Evolutionary conservation across 192 early-diverging fungal genomes (phyloP).

Genomic region (Dissophora globulifera): DNA sequence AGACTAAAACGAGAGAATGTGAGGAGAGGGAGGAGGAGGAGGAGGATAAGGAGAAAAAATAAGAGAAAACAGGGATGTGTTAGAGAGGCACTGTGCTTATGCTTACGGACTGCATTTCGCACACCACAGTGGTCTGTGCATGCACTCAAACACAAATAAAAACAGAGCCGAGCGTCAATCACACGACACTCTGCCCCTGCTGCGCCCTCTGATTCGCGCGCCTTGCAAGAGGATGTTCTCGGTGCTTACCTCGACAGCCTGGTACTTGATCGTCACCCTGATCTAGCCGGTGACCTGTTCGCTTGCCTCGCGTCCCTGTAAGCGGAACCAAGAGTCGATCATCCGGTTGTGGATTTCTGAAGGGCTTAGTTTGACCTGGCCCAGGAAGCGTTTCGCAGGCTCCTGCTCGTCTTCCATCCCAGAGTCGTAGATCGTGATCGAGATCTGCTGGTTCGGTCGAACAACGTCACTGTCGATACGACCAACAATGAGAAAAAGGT

Average conservation of each 20-base stretch:
- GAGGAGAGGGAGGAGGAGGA: neutral
- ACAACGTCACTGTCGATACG: constrained; percentile 63
- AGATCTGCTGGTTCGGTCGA: constrained; percentile 44
- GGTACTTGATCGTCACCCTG: constrained; percentile 57
- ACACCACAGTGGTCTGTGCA: too few species aligned
- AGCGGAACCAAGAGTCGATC: constrained; percentile 58
- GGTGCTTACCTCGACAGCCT: constrained; percentile 32
- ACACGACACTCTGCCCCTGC: neutral
- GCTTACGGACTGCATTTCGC: too few species aligned
- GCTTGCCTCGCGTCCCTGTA: constrained; percentile 32
- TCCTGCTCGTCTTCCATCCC: constrained; percentile 30
- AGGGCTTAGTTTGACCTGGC: constrained; percentile 56
- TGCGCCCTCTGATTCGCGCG: too few species aligned
- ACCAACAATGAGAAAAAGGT: neutral
- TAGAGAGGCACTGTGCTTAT: too few species aligned
- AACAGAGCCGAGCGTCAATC: too few species aligned
- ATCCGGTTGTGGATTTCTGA: constrained; percentile 52
- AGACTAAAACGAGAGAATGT: constrained; percentile 20
- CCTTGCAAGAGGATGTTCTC: too few species aligned
- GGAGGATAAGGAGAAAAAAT: too few species aligned
- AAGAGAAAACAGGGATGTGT: too few species aligned
- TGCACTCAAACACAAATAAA: too few species aligned
- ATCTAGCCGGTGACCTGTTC: constrained; percentile 57
- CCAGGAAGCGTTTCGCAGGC: constrained; percentile 53
- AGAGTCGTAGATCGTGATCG: constrained; percentile 54